Evolutionary conservation across 1,284 basidiomycete species (phyloP), one percentile per base, ranked within the genome.

Genomic region (Sanghuangporus weigelae): DNA sequence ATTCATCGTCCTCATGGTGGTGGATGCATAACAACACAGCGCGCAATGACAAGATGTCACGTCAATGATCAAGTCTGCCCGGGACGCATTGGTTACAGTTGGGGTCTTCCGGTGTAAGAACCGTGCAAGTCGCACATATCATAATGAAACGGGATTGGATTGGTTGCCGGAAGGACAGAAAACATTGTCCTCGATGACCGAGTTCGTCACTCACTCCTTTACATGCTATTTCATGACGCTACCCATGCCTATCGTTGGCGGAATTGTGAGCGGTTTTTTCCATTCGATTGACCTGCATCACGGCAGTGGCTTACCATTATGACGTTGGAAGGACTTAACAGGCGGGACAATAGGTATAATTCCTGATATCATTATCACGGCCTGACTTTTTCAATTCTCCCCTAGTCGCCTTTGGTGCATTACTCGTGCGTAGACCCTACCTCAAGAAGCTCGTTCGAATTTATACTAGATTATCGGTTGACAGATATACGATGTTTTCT

Each of bases 401-500:
- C 35, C 5, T 23, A 64, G 63, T 51, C 16, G 63, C 63, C 21
- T 64, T 64, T 39, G 57, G 57, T 38, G 31, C 63, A 31, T 40
- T 64, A 38, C 63, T 64, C 7, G 63, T 64, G 35, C 14, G 63
- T 55, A n/a, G 26, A 46, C 16, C 51, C 10, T n/a, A 12, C 19
- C 36, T 8, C 5, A 8, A 12, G n/a, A 26, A 1, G 7, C 8
- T 6, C n/a, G n/a, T 31, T 42, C 40, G 10, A 42, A 19, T 35
- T 10, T 40, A n/a, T 44, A 50, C 14, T n/a, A 50, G 11, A 3
- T 26, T 14, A 14, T 54, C 16, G 7, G 19, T 11, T 1, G 16
- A 3, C 21, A 64, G 63, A 51, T 60, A 1, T 64, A 64, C 36
- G 63, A 64, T 35, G 58, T 64, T 26, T 63, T 63, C 42, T 64